These are phyloP conservation scores for Powellomyces hirtus DNA, from an alignment of 192 early-diverging fungal genomes.

Conservation along the genomic window DNA sequence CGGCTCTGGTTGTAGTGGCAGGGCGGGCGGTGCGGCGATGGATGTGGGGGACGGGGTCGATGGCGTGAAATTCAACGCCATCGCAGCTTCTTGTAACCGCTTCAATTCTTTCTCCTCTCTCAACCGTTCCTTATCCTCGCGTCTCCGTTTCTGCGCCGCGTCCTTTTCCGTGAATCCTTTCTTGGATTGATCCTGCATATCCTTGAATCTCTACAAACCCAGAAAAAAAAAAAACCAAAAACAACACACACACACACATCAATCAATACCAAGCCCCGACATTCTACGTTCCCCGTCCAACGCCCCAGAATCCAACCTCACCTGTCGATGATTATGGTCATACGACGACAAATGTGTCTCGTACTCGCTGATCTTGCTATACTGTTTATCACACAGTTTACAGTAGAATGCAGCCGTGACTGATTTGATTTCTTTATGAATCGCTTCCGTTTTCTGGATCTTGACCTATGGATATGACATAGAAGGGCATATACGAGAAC, in stretches of 20 bases:
- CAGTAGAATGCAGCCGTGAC: slow-evolving; percentile 72
- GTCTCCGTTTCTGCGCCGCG: slow-evolving; percentile 48
- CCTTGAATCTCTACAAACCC: slow-evolving; percentile 63
- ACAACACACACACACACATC: no score
- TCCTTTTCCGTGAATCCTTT: slow-evolving; percentile 9
- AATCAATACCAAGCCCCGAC: not conserved
- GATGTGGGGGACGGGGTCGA: no score
- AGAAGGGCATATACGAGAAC: no score
- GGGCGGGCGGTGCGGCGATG: no score
- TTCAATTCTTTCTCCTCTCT: slow-evolving; percentile 68
- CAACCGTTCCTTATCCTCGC: slow-evolving; percentile 57
- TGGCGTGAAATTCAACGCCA: slow-evolving; percentile 29
- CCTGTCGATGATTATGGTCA: slow-evolving; percentile 78
- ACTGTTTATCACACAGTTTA: slow-evolving; percentile 75
- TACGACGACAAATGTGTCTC: slow-evolving; percentile 74
- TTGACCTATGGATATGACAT: no score
- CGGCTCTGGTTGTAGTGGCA: no score
- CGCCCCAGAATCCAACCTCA: slow-evolving; percentile 15
- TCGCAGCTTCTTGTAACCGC: slow-evolving; percentile 63
- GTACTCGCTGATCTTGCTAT: slow-evolving; percentile 70
- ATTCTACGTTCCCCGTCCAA: not conserved
- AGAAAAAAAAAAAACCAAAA: not conserved
- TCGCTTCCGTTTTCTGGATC: slow-evolving; percentile 42
- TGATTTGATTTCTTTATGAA: slow-evolving; percentile 60
- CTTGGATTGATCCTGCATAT: slow-evolving; percentile 65